A percentile compares a stretch with the other conserved stretches of the same genome.
Evolutionary conservation across 495 filamentous ascomycete genomes (phyloP).

Genomic region (Thozetella sp.): DNA sequence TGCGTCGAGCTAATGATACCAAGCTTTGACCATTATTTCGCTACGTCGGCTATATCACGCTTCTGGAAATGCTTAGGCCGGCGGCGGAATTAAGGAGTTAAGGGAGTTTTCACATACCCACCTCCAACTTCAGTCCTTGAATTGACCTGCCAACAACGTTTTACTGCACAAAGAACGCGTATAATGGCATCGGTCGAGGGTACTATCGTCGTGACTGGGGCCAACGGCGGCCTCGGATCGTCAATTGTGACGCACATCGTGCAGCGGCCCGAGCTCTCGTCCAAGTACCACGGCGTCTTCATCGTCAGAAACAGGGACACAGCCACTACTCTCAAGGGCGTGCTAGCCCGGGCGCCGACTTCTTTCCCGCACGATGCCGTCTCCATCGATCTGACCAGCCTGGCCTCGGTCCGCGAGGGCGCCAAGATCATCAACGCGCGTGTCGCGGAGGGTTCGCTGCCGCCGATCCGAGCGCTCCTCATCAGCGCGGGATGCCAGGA

Average conservation of each 20-base stretch:
- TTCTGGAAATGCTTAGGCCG: no score
- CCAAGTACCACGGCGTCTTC: neutral
- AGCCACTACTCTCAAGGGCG: neutral
- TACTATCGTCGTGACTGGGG: constrained; percentile 58
- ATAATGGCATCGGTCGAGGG: constrained; percentile 10
- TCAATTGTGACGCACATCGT: constrained; percentile 47
- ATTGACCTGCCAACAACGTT: no score
- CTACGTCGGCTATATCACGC: no score
- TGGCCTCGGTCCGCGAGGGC: constrained; percentile 37
- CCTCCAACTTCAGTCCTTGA: no score
- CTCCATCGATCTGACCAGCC: constrained; percentile 38
- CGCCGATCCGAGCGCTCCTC: constrained; percentile 44
- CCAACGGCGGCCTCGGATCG: constrained; percentile 47
- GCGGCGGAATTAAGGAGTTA: no score
- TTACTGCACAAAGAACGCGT: no score
- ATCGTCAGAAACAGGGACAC: neutral
- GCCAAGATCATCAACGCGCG: constrained; percentile 31
- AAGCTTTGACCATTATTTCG: no score
- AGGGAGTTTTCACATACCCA: no score
- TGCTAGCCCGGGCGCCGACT: neutral
- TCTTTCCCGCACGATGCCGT: constrained; percentile 34
- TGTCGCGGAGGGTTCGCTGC: constrained; percentile 33
- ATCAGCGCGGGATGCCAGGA: constrained; percentile 43
- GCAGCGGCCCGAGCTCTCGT: constrained; percentile 29
- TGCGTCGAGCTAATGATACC: no score